Conservation (phyloP, 345 rosid genomes). For the Zanthoxylum bungeanum region DNA sequence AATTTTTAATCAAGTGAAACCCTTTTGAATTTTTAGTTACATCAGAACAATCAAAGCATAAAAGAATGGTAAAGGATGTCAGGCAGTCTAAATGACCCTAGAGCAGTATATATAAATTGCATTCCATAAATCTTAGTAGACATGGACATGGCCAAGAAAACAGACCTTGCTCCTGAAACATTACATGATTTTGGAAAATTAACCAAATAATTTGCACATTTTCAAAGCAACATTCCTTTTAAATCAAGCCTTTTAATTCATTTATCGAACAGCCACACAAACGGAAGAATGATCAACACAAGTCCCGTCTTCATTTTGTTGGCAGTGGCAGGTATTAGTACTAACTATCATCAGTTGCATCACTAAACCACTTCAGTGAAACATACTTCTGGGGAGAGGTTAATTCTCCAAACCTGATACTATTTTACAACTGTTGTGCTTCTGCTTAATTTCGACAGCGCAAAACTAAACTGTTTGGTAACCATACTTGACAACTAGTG, state of each 20-base stretch:
- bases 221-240: not conserved
- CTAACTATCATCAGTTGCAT: not conserved
- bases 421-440: not conserved
- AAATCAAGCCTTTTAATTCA: not conserved
- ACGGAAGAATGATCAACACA: not conserved
- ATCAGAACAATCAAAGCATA: not conserved
- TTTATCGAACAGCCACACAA: not conserved
- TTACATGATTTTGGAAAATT: not conserved
- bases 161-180: not conserved
- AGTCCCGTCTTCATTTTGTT: not conserved
- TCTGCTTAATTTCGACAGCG: not conserved
- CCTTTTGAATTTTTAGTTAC: not conserved
- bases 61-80: not conserved
- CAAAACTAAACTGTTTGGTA: too few relatives aligned
- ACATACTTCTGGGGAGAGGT: not conserved
- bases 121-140: not conserved
- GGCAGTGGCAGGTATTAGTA: not conserved
- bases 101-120: not conserved
- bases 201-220: not conserved
- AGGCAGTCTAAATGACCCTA: not conserved
- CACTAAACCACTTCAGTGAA: not conserved
- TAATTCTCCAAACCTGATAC: not conserved
- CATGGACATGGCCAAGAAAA: not conserved
- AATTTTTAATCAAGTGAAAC: not conserved
- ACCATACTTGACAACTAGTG: not conserved